Evolutionary conservation across 2,329 filamentous ascomycete genomes (phyloP), one percentile per base, ranked within the genome.

Genomic region (Coniella vitis): DNA sequence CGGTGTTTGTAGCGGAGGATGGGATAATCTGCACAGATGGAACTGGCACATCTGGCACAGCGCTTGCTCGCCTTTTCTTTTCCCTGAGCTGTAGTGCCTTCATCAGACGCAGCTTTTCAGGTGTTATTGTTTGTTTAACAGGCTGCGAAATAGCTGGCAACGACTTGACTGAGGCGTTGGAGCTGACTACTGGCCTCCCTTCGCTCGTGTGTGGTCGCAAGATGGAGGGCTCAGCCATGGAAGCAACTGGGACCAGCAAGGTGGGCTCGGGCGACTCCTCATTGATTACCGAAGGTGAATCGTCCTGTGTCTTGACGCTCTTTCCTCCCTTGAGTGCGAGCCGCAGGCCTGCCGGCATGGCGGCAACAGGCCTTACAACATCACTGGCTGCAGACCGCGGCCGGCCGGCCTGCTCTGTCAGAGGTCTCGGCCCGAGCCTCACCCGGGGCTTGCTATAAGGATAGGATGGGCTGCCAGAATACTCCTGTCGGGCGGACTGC

Each of bases 51-150:
- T 61, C 35, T n/a, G 62, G 54, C 35, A 63, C 61, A 38, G 60
- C 55, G 50, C 57, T 65, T 61, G 64, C 64, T 66, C 68, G 70
- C 63, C 70, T 82, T 65, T 89, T 90, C 67, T 86, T 89, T 66
- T 94, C 93, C 45, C 91, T 79, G 57, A 96, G 68, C 65, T 96
- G 87, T 69, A 96, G 77, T 7, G 93, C 93, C 69, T 94, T 96
- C 87, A 95, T 90, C 54, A 98, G 72, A 47, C 93, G 79, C 53
- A 87, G 82, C 69, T 94, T 97, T 65, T 98, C 93, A 1, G 88
- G 87, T 1, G 88, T 89, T 60, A 94, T 85, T 64, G 73, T 58
- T 65, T 69, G 62, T 58, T 72, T 60, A 61, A 61, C 54, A 45
- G 61, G 43, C 31, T 66, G 57, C 48, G 71, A 49, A 48, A 47